Base-by-base conservation (phyloP, 2,329 filamentous ascomycete genomes). In the Alternaria ventricosa region DNA sequence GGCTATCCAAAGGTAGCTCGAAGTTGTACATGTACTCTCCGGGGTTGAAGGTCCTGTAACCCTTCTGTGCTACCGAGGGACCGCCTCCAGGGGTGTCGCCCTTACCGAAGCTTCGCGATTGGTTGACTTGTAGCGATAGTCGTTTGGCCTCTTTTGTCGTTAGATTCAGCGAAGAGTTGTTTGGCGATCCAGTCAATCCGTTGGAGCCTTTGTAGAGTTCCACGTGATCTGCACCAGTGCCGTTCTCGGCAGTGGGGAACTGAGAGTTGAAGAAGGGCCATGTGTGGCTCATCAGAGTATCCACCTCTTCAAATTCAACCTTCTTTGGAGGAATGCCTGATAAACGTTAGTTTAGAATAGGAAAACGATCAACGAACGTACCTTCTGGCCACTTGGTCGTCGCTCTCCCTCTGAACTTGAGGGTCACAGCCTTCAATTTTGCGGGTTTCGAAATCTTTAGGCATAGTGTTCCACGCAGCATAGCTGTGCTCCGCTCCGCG, bases 341-440 rank as follows among this genome's bases (percentile, higher is more conserved):
- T 13, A 7, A 22, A 18, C 9, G 64, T 73, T 46, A 71, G 63
- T 50, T 46, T 51, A 25, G 20, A 45, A n/a, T 2, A 10, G 6
- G 3, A 12, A 45, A 10, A 25, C 23, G n/a, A n/a, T 23, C 3
- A 41, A 20, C n/a, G 13, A 41, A 23, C 55, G 60, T 75, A 87
- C 89, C 93, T 83, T 98, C 96, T 15, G 96, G 95, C 96, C 96
- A 99, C 76, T 97, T 94, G 1, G 96, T 98, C 67, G 91, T 88
- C 4, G 94, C 93, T 76, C 89, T 91, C 28, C 95, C 96, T 44
- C 90, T 88, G 71, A 99, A 92, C 73, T 92, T 95, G 56, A 99
- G 84, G 6, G 92, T 94, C 23, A 99, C 88, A 5, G 93, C 91
- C 83, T 97, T 97, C 70, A 99, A 90, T 81, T 99, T 99, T 50